phyloP scores from a whole-genome alignment of 768 basidiomycete genomes.

The Cantharellus anzutake region DNA sequence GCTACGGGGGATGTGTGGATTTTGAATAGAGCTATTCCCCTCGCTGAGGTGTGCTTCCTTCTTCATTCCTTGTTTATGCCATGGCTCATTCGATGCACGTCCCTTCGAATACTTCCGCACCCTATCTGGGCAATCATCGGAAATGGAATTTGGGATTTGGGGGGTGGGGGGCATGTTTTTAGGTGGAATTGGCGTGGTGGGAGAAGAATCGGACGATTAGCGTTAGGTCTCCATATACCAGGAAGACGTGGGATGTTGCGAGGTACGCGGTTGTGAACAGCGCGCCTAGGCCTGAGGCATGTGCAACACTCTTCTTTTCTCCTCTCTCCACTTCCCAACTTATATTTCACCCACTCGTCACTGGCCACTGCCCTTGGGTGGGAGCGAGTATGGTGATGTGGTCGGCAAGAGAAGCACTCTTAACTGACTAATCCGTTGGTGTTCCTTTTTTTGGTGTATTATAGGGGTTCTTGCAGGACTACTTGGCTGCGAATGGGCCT shows the following conservation, averaged over 20 bases:
- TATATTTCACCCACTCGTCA: background rate
- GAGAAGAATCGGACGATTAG: constrained; percentile 43
- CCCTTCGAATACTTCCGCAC: background rate
- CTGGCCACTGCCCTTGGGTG: background rate
- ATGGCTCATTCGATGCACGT: constrained; percentile 6
- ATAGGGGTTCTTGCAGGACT: constrained; percentile 37
- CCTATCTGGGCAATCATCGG: background rate
- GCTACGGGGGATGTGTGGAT: constrained; percentile 56
- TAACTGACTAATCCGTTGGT: background rate
- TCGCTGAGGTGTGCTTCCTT: constrained; percentile 39
- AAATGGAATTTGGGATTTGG: background rate
- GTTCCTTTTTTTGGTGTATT: background rate
- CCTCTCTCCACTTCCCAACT: background rate
- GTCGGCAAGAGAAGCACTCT: too few species aligned
- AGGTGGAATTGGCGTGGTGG: constrained; percentile 83
- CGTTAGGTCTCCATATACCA: constrained; percentile 53
- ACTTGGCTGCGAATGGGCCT: constrained; percentile 51
- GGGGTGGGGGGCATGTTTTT: background rate
- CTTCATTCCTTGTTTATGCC: too few species aligned
- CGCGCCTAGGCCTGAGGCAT: constrained; percentile 81
- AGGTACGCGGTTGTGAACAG: constrained; percentile 64
- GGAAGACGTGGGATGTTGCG: constrained; percentile 42
- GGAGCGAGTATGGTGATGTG: too few species aligned
- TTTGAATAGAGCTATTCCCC: constrained; percentile 58
- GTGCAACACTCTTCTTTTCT: constrained; percentile 14